Base-by-base conservation (phyloP, 2,329 filamentous ascomycete species). In the Epichloe amarillans region DNA sequence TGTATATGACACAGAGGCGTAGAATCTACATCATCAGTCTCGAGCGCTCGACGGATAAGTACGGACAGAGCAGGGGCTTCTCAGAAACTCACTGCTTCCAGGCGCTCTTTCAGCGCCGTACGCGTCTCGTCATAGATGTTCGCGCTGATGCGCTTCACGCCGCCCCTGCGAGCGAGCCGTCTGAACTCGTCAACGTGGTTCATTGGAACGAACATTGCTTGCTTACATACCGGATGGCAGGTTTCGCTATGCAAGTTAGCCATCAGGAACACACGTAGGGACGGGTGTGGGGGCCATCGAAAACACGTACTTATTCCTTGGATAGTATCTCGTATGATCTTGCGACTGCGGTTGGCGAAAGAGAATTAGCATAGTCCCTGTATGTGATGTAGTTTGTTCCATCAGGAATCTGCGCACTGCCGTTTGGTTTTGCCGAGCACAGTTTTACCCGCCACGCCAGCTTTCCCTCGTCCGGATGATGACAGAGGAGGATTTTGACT, bases 81-180 rank as follows among this genome's bases (percentile, higher is more conserved):
- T 15, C 4, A 4, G n/a, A 26, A 26, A 41, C 67, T 36, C 67
- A 82, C 79, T 30, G 56, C 55, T 5, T 66, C 56, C 0, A 90
- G 65, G 0, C 73, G 69, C 0, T 58, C 53, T 21, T 72, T 77
- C 1, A 90, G 49, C 0, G 71, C 77, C 0, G 4, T 17, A 0
- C 86, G 71, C 0, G 74, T 64, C 0, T 86, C 82, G 0, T 80
- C 71, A 58, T 90, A 90, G 3, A 89, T 82, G 0, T 44, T 56
- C 0, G 62, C 75, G 0, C 81, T 83, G 8, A 90, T 88, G 0
- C 86, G 72, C 62, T 89, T 89, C 0, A 91, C 82, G 0, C 86
- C 86, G 1, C 86, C 86, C 6, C 86, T 80, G 5, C 86, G 78
- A 1, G 86, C 86, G 0, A 91, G 66, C 40, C 86, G 82, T 56